Base-by-base conservation (phyloP, 495 filamentous ascomycete species). In the Penicillium ochrochloron region DNA sequence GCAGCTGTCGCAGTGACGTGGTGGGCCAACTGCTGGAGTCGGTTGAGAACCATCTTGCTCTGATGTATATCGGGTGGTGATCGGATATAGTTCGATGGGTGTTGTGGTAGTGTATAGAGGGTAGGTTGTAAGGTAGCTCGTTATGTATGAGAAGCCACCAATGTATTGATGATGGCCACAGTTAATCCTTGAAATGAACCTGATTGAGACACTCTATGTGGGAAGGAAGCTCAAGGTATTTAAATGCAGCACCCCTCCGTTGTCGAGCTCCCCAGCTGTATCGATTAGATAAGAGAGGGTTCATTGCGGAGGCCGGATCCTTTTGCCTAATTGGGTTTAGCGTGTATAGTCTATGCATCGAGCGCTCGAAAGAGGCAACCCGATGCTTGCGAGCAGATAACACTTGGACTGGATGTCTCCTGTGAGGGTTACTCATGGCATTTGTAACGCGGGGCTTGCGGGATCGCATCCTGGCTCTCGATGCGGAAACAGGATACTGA, bases 1-100 rank as follows among this genome's bases (percentile, higher is more conserved):
- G 80, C 76, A 25, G 78, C 64, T 29, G 78, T 80, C 57, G 84
- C 85, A 61, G 78, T 83, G 76, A 92, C 78, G 72, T 91, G 89
- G 51, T 84, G 77, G 69, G 85, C 80, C 72, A 92, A 79, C 71
- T 90, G 87, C 75, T 89, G 86, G 37, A 92, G 82, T 66, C 88
- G 84, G 65, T 91, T 86, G 66, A 89, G 82, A 66, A 86, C 87
- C 88, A 90, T 90, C 59, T 21, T 34, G 21, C 2, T 52, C 5
- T 57, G 35, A 23, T 35, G 17, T 56, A 15, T 51, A 25, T 27
- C 44, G 31, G 15, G 42, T 27, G 4, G 46, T 25, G 31, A 5
- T 34, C 17, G 17, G 46, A n/a, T 29, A 48, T 44, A 42, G 25
- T n/a, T 34, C 19, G 27, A 37, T 35, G 5, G 12, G 27, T 23